A percentile compares a stretch with the other conserved stretches of the same genome.
Conservation (phyloP, 768 basidiomycete genomes). For the Tephrocybe sp. region DNA sequence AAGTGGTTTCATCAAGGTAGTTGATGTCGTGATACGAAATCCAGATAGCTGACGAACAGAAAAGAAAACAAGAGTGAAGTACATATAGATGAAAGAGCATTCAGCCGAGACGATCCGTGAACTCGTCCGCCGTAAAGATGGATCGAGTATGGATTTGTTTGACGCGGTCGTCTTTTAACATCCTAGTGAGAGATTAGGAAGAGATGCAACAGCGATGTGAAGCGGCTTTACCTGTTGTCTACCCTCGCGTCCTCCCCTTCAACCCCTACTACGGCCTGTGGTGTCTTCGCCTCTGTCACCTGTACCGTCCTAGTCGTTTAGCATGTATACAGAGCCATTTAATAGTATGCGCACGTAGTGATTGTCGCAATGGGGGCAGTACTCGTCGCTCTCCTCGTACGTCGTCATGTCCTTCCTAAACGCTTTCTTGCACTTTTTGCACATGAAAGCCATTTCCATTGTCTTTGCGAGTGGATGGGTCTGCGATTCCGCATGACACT, state of each 20-base stretch:
- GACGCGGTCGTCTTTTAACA: conserved; percentile 87
- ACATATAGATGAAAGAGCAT: background rate
- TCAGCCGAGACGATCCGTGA: conserved; percentile 19
- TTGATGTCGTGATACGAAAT: background rate
- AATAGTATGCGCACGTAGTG: conserved; percentile 77
- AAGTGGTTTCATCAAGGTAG: too few species aligned
- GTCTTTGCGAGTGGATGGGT: conserved; percentile 74
- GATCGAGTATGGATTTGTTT: conserved; percentile 52
- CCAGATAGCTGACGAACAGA: conserved; percentile 2
- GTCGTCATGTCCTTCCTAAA: conserved; percentile 92
- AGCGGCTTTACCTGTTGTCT: conserved; percentile 69
- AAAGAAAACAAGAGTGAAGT: conserved; percentile 6
- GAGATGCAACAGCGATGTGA: background rate
- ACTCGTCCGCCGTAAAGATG: conserved; percentile 18
- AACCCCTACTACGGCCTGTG: conserved; percentile 80
- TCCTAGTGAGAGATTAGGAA: conserved; percentile 41
- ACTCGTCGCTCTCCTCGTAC: conserved; percentile 98
- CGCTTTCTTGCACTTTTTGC: conserved; percentile 75
- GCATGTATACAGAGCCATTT: too few species aligned
- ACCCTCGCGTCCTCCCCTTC: conserved; percentile 91
- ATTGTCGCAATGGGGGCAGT: conserved; percentile 97
- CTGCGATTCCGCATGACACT: conserved; percentile 89
- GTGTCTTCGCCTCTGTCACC: conserved; percentile 93
- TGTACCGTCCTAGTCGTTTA: conserved; percentile 26
- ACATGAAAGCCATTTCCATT: conserved; percentile 59